phyloP scores from a whole-genome alignment of 2,329 filamentous ascomycete genomes.

The Clonostachys byssicola region DNA sequence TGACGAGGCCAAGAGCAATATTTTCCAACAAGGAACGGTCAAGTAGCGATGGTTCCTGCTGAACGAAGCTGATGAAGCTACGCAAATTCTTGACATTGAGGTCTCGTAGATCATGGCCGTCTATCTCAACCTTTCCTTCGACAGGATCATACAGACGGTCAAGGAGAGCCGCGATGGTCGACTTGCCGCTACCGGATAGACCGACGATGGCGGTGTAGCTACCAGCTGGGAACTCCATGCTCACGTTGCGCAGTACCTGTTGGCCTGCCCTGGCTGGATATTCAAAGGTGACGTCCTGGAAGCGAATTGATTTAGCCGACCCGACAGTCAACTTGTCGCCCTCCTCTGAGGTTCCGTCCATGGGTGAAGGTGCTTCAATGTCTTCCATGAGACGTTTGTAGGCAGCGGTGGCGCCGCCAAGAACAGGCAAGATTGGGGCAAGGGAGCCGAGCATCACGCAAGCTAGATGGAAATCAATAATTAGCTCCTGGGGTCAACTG shows the following conservation, averaged over 20 bases:
- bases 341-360: slow-evolving; percentile 48
- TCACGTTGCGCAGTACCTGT: slow-evolving; percentile 80
- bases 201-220: slow-evolving; percentile 93
- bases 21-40: slow-evolving; percentile 36
- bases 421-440: slow-evolving; percentile 80
- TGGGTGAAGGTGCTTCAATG: slow-evolving; percentile 81
- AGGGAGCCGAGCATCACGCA: slow-evolving; percentile 86
- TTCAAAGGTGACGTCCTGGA: slow-evolving; percentile 62
- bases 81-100: slow-evolving; percentile 38
- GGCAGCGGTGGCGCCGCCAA: slow-evolving; percentile 77
- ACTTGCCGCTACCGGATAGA: slow-evolving; percentile 91
- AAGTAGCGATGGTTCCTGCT: slow-evolving; percentile 43
- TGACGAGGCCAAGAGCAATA: slow-evolving; percentile 12
- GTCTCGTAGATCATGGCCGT: slow-evolving; percentile 9
- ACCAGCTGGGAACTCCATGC: slow-evolving; percentile 74
- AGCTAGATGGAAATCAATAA: slow-evolving; percentile 87
- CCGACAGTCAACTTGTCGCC: not conserved
- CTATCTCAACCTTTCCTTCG: slow-evolving; percentile 17
- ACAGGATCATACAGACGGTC: slow-evolving; percentile 11
- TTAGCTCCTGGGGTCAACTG: slow-evolving; percentile 58
- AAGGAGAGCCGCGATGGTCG: slow-evolving; percentile 26
- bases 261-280: slow-evolving; percentile 93
- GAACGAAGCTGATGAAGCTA: slow-evolving; percentile 37
- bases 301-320: slow-evolving; percentile 15
- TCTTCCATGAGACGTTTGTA: slow-evolving; percentile 90